Evolutionary conservation across 2,329 filamentous ascomycete species (phyloP), one percentile per base, ranked within the genome.

Genomic region (Karstenula rhodostoma): DNA sequence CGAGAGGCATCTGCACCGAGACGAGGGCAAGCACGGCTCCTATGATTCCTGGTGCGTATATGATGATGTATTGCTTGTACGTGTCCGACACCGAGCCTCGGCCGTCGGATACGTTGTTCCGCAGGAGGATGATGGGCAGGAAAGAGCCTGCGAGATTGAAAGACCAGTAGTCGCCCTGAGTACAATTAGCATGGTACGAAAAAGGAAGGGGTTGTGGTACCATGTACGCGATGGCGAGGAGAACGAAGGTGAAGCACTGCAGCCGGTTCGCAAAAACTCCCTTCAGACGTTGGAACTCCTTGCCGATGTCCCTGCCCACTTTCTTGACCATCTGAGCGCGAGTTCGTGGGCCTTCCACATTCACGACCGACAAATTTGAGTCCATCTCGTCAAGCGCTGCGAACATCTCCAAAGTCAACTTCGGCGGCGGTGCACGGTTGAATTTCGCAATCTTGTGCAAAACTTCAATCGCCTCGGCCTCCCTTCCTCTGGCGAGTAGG

Each of bases 161-260:
- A 9, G 71, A 73, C 70, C 71, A 73, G 66, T 73, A 73, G 40
- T 73, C 68, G n/a, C 71, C 71, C 66, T 67, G 13, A 3, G 5
- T 13, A 59, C 27, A 57, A 58, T 43, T 13, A 50, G 33, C 32
- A 25, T 6, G 12, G 10, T 2, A n/a, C 7, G 25, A 9, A 15
- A 42, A 12, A n/a, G 22, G 23, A 19, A 12, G 9, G 22, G 7
- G 19, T 35, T 12, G 3, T 17, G 23, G 54, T 58, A 66, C 65
- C 69, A 72, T 72, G 50, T 73, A 73, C 3, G 71, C 63, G 17
- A 73, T 61, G 7, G 66, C 71, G 9, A 73, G 63, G 4, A 73
- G 61, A 8, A 72, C 32, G 22, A 73, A 73, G 12, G 62, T 72
- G 44, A 71, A 66, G 23, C 65, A 69, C 17, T 68, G 65, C 0